Evolutionary conservation across 2,329 filamentous ascomycete genomes (phyloP), one percentile per base, ranked within the genome.

Genomic region (Neonectria ditissima): DNA sequence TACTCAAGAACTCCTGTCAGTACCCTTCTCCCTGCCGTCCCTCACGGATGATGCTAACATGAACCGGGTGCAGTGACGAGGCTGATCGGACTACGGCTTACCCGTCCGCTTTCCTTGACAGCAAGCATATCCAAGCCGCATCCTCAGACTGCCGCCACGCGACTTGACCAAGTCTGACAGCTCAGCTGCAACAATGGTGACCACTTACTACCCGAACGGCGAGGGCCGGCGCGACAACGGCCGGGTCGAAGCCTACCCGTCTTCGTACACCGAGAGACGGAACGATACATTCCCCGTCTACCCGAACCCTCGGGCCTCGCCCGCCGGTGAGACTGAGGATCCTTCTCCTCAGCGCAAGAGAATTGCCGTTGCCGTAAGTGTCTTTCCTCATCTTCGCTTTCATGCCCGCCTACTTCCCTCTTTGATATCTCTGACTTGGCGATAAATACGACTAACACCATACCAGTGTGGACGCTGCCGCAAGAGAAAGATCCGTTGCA

Each of bases 401-500:
- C 8, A 14, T 43, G 22, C 66, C 32, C n/a, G n/a, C n/a, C n/a
- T n/a, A 18, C 32, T 51, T 32, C 3, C 9, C 13, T 14, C 13
- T 28, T 43, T 26, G 28, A 11, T 22, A 14, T 18, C n/a, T 24
- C 5, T n/a, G 26, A 11, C 13, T 20, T 16, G 37, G 22, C 32
- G 37, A 30, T n/a, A 10, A 4, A 57, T 47, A 62, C 37, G 32
- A 67, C 69, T 73, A 69, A 74, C 70, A 62, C 39, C 54, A 65
- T 34, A 53, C 60, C 68, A 97, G 95, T 98, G 95, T 78, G 88
- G 89, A 37, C 89, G 95, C 69, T 98, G 95, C 79, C 89, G 95
- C 65, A 94, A 95, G 81, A 88, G 95, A 63, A 98, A 98, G 83
- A 98, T 98, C 73, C 91, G 93, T 71, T 98, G 95, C 81, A 97